Percentiles rank a stretch among this genome's conserved stretches.
These are phyloP conservation scores for Solanum paucissectum DNA, from an alignment of 257 asterid species.

Conservation along the genomic window DNA sequence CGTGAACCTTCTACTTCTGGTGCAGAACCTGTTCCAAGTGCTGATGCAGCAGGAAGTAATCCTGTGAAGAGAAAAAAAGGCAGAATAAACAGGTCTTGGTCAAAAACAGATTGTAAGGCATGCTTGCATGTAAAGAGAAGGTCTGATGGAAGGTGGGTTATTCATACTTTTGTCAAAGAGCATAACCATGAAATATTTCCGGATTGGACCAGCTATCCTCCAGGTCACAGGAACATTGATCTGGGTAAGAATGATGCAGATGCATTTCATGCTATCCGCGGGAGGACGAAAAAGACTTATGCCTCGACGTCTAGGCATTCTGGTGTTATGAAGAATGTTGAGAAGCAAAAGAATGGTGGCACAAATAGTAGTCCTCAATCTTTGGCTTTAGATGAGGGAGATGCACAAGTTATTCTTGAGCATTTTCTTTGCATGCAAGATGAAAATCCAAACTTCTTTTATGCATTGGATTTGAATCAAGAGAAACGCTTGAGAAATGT, in stretches of 20 bases:
- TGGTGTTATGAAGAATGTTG: conserved; percentile 9
- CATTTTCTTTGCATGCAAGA: conserved; percentile 36
- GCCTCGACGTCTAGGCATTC: not conserved
- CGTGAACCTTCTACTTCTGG: conserved; percentile 12
- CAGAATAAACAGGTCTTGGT: conserved; percentile 33
- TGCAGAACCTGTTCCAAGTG: conserved; percentile 4
- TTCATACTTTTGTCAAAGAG: conserved; percentile 23
- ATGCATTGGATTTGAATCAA: conserved; percentile 39
- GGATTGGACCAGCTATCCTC: conserved; percentile 6
- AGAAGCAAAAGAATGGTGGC: conserved; percentile 4
- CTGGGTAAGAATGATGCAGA: not conserved
- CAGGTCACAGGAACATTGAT: conserved; percentile 2
- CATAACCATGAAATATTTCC: conserved; percentile 41
- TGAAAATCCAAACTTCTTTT: conserved; percentile 41
- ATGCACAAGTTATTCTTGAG: conserved; percentile 33
- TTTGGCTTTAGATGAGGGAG: conserved; percentile 30
- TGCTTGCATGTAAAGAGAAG: conserved; percentile 50
- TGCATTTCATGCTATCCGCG: not conserved
- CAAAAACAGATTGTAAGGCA: conserved; percentile 55
- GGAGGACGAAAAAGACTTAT: conserved; percentile 11
- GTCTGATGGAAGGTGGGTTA: conserved; percentile 42
- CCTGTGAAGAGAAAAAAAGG: conserved; percentile 36
- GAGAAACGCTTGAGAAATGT: conserved; percentile 33
- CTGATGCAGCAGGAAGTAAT: conserved; percentile 5
- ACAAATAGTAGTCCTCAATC: conserved; percentile 3